A percentile compares a stretch with the other conserved stretches of the same genome.
Evolutionary conservation across 2,329 filamentous ascomycete genomes (phyloP).

Genomic region (Venturia pyrina): DNA sequence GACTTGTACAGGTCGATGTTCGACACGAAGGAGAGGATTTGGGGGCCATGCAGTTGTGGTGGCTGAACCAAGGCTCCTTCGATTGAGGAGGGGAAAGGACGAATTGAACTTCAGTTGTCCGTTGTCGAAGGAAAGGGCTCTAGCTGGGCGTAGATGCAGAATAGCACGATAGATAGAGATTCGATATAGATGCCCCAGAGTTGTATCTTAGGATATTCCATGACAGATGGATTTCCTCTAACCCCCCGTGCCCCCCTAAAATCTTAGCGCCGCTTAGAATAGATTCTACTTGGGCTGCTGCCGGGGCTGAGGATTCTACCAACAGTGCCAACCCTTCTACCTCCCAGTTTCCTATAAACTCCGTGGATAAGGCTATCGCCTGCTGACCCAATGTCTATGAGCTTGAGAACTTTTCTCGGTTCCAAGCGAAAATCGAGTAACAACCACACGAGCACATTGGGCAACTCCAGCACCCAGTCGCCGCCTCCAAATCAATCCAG

Average conservation of each 20-base stretch:
- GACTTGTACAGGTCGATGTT: not conserved
- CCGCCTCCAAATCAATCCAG: not conserved
- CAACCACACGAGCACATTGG: not conserved
- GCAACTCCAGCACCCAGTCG: not conserved
- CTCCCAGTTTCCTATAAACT: conserved; percentile 3
- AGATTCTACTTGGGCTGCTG: not conserved
- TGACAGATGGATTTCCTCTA: too few relatives aligned
- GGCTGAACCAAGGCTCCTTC: not conserved
- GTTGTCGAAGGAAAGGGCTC: not conserved
- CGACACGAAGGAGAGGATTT: not conserved
- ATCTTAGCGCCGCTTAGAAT: not conserved
- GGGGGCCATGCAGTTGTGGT: not conserved
- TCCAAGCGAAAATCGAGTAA: conserved; percentile 12
- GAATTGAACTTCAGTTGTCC: not conserved
- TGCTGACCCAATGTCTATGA: conserved; percentile 1
- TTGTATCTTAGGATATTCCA: too few relatives aligned
- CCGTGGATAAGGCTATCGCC: not conserved
- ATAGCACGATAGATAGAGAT: not conserved
- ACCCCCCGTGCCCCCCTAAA: not conserved
- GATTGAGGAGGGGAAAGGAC: not conserved
- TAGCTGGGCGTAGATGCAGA: not conserved
- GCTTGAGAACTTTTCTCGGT: conserved; percentile 6
- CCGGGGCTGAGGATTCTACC: not conserved
- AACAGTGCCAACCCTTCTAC: not conserved
- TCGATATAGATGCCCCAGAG: not conserved